Evolutionary conservation across 1,284 basidiomycete genomes (phyloP).

Genomic region (Papiliotrema fonsecae): DNA sequence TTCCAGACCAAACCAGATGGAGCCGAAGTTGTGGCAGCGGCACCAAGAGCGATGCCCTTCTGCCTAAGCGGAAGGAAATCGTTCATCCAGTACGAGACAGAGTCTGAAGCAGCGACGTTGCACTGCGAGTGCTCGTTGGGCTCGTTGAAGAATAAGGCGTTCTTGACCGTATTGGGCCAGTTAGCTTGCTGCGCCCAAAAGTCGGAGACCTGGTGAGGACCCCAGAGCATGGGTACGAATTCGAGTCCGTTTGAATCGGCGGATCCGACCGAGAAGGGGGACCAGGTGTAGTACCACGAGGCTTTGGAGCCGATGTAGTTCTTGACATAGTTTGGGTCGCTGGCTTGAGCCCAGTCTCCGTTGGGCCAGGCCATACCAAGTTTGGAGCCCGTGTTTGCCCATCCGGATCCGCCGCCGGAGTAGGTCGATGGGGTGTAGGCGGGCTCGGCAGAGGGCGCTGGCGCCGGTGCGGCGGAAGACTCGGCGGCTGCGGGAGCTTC

Average conservation of each 20-base stretch:
- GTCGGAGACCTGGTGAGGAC: conserved; percentile 47
- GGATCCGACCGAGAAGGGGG: conserved; percentile 27
- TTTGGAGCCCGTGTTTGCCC: conserved; percentile 49
- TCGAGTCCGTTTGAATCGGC: conserved; percentile 51
- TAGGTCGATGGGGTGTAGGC: conserved; percentile 11
- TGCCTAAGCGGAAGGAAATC: conserved; percentile 60
- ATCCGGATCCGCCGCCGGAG: conserved; percentile 18
- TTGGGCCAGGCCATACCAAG: conserved; percentile 63
- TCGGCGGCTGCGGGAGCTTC: conserved; percentile 1
- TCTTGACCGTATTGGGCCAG: conserved; percentile 54
- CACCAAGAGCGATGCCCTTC: conserved; percentile 58
- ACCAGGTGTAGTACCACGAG: conserved; percentile 49
- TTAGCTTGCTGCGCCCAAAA: conserved; percentile 28
- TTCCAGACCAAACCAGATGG: conserved; percentile 61
- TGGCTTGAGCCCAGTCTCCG: conserved; percentile 47
- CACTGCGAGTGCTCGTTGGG: conserved; percentile 62
- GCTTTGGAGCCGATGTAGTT: conserved; percentile 40
- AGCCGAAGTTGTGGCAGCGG: conserved; percentile 64
- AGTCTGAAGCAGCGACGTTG: conserved; percentile 56
- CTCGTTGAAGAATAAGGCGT: conserved; percentile 61
- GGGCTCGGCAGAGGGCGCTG: conserved; percentile 6
- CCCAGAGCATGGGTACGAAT: conserved; percentile 67
- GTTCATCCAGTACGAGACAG: conserved; percentile 57
- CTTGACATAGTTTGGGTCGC: conserved; percentile 53
- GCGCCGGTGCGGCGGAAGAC: background rate